These are phyloP conservation scores for Boletus reticulatus DNA, from an alignment of 768 basidiomycete species.

Conservation along the genomic window DNA sequence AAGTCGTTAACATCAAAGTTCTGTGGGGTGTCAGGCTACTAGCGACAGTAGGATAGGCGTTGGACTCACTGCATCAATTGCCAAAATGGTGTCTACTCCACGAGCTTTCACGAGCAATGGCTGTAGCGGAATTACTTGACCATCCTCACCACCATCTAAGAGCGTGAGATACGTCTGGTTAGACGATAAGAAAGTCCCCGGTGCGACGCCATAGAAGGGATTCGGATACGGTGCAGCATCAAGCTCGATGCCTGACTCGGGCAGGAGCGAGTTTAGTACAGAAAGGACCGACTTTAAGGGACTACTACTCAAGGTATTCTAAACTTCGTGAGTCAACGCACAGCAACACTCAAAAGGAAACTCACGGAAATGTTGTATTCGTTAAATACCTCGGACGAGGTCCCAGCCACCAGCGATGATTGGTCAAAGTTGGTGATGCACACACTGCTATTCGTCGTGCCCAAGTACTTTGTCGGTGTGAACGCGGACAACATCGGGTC, in stretches of 20 bases:
- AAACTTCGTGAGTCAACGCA: not conserved
- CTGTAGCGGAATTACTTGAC: slow-evolving; percentile 45
- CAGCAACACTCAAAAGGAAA: not conserved
- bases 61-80: slow-evolving; percentile 41
- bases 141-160: slow-evolving; percentile 41
- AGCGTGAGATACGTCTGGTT: slow-evolving; percentile 32
- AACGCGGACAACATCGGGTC: slow-evolving; percentile 46
- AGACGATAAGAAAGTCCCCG: slow-evolving; percentile 34
- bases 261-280: slow-evolving; percentile 17
- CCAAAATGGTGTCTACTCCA: slow-evolving; percentile 47
- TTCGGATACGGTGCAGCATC: slow-evolving; percentile 37
- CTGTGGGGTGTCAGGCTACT: slow-evolving; percentile 4
- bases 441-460: slow-evolving; percentile 32
- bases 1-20: slow-evolving; percentile 15
- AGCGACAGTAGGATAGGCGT: not conserved
- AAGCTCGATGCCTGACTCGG: slow-evolving; percentile 25
- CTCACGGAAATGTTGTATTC: slow-evolving; percentile 27
- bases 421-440: slow-evolving; percentile 38
- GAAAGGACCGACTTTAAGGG: too few relatives aligned
- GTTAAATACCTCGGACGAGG: slow-evolving; percentile 40
- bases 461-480: slow-evolving; percentile 43
- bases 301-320: slow-evolving; percentile 13
- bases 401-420: slow-evolving; percentile 35
- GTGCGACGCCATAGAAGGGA: slow-evolving; percentile 36
- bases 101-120: slow-evolving; percentile 49